Evolutionary conservation across 2,329 filamentous ascomycete species (phyloP), one percentile per base, ranked within the genome.

Genomic region (Aspergillus jensenii): DNA sequence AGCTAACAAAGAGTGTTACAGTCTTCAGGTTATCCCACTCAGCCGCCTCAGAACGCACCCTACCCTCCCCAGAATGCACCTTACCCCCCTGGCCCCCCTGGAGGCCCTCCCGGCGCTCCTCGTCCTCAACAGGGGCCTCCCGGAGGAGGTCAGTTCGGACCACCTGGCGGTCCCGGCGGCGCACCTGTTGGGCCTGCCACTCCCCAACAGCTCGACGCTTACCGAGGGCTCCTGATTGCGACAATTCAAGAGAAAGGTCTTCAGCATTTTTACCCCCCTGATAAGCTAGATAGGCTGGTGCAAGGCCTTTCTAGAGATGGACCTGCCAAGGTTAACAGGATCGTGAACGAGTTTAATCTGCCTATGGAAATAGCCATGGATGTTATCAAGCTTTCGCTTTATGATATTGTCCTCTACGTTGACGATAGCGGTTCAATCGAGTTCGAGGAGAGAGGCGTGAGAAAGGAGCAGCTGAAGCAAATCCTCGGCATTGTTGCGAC

Each of bases 381-480:
- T 68, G 81, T 87, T 58, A 83, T 87, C 67, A 85, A 86, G 68
- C 77, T 88, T 25, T 79, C 82, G 4, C 74, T 88, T 25, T 88
- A 84, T 70, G 85, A 88, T 65, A 80, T 87, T 39, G 76, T 87
- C 45, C 74, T 88, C 49, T 88, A 86, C 68, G 84, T 88, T 55
- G 86, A 89, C 64, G 87, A 90, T 76, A 87, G 84, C 68, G 87
- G 87, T 44, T 89, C 86, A 19, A 89, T 90, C 80, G 79, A 83
- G 56, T 88, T 89, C 62, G 86, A 88, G 66, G 86, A 89, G 68
- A 81, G 83, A 57, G 87, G 86, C 44, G 81, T 85, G 65, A 84
- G 87, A 59, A 88, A 89, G 74, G 82, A 86, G 62, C 86, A 89
- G 64, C 75, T 90, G 63, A 82, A 82, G 68, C 78, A 88, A 64